Conservation (phyloP, 768 basidiomycete species). For the Nidularia sp. region DNA sequence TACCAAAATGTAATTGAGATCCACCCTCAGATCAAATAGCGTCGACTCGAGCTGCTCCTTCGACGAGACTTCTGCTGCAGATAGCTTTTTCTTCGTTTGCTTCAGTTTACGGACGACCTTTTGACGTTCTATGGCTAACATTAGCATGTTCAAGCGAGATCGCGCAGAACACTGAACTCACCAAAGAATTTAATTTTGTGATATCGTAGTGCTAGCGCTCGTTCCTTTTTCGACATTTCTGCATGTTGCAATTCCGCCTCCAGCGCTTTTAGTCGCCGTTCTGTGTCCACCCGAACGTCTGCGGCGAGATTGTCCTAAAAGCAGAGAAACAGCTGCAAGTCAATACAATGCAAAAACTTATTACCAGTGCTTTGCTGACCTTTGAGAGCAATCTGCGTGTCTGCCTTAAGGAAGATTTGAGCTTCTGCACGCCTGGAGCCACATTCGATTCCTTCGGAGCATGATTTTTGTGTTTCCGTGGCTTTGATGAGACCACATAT, state of each 20-base stretch:
- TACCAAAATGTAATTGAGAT: conserved; percentile 88
- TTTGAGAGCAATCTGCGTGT: conserved; percentile 79
- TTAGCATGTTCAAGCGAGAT: background rate
- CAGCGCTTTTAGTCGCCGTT: conserved; percentile 72
- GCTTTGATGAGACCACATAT: conserved; percentile 12
- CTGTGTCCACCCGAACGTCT: conserved; percentile 75
- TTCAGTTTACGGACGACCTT: conserved; percentile 78
- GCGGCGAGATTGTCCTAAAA: conserved; percentile 77
- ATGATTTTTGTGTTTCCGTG: conserved; percentile 16
- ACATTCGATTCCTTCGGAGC: conserved; percentile 21
- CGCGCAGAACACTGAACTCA: conserved; percentile 24
- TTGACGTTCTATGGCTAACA: conserved; percentile 61
- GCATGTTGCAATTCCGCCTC: conserved; percentile 70
- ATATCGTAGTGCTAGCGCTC: conserved; percentile 71
- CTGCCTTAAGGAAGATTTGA: conserved; percentile 83
- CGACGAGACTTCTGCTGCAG: conserved; percentile 24
- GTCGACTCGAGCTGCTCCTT: conserved; percentile 40
- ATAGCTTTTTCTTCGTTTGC: conserved; percentile 56
- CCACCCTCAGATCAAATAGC: conserved; percentile 68
- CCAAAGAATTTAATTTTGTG: conserved; percentile 95
- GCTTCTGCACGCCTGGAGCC: conserved; percentile 74
- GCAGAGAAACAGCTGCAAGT: background rate
- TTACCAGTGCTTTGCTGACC: conserved; percentile 30
- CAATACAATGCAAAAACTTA: background rate
- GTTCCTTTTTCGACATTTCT: conserved; percentile 62